Conservation (phyloP, 139 green algal species). For the Asterochloris erici region DNA sequence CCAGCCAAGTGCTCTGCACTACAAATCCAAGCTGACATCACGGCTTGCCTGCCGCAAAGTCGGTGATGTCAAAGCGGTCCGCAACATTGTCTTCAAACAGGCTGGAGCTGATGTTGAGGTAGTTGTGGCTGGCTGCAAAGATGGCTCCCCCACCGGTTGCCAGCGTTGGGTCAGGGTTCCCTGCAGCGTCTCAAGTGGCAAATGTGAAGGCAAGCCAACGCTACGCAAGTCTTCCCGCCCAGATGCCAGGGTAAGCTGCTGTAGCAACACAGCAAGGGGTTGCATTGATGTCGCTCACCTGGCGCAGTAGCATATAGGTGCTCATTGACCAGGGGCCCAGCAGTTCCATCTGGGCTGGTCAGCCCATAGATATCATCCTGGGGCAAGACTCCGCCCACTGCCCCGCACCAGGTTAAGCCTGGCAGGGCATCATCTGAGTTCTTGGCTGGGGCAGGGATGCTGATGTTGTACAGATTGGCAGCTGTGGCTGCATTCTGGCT, state of each 20-base stretch:
- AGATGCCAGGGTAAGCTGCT: too few species aligned
- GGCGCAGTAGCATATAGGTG: too few species aligned
- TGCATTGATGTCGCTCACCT: too few species aligned
- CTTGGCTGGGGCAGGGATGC: not conserved
- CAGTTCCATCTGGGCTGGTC: too few species aligned
- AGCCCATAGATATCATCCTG: not conserved
- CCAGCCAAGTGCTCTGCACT: too few species aligned
- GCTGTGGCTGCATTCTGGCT: conserved; percentile 3
- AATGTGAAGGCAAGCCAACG: not conserved
- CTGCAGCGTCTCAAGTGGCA: not conserved
- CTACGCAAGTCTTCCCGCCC: too few species aligned
- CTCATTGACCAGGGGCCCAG: too few species aligned
- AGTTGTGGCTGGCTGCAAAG: conserved; percentile 6
- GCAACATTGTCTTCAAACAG: not conserved
- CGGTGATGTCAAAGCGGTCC: conserved; percentile 2
- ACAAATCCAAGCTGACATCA: too few species aligned
- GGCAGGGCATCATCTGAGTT: conserved; percentile 1
- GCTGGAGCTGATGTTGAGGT: conserved; percentile 1
- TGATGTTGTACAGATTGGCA: conserved; percentile 6
- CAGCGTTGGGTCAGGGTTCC: conserved; percentile 9
- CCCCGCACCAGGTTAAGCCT: not conserved
- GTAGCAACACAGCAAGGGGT: too few species aligned
- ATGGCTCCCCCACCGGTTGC: conserved; percentile 1
- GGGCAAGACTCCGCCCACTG: conserved; percentile 2
- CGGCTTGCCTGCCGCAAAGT: not conserved